Base-by-base conservation (phyloP, 345 rosid genomes). In the Eucalyptus albens region DNA sequence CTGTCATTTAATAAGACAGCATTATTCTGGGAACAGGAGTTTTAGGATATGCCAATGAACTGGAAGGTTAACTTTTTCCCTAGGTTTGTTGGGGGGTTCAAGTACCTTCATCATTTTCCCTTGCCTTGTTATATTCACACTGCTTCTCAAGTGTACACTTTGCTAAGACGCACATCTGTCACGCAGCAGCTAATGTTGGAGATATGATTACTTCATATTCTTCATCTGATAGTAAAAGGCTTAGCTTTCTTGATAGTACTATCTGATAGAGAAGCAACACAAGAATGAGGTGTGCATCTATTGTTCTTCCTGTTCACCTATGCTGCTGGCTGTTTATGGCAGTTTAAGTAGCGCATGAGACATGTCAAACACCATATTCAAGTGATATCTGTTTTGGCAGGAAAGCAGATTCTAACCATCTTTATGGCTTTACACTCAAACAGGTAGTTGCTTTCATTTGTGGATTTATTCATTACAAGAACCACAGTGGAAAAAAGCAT, bases 381-480 rank as follows among this genome's bases (percentile, higher is more conserved):
- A 37, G 83, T 77, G 37, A 88, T 77, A 53, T 50, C 53, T 80
- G 62, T 50, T 50, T 77, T 50, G 67, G 47, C 44, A 22, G 37
- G 31, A 55, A 87, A 87, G 88, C 37, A 55, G 83, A 19, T 77
- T 77, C 83, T 77, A 21, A 77, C 83, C 83, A 77, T 77, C 47
- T 37, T 24, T 37, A 37, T 77, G 83, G 42, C 83, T 77, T 77
- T 5, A 51, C 87, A 50, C 86, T 65, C 21, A 22, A 45, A 92
- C 94, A 97, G 99, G 88, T 93, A 50, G 94, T 94, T 90, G 97
- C 96, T 22, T 95, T 96, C 47, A 44, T 95, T 50, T 95, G 97
- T 89, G 99, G 99, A 89, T 95, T 95, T 93, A 86, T 96, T 90
- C 97, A 97, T 88, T 96, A 95, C 89, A 94, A 91, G 93, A 91